Evolutionary conservation across 495 filamentous ascomycete genomes (phyloP).

Genomic region (Trichocladium uniseriatum): DNA sequence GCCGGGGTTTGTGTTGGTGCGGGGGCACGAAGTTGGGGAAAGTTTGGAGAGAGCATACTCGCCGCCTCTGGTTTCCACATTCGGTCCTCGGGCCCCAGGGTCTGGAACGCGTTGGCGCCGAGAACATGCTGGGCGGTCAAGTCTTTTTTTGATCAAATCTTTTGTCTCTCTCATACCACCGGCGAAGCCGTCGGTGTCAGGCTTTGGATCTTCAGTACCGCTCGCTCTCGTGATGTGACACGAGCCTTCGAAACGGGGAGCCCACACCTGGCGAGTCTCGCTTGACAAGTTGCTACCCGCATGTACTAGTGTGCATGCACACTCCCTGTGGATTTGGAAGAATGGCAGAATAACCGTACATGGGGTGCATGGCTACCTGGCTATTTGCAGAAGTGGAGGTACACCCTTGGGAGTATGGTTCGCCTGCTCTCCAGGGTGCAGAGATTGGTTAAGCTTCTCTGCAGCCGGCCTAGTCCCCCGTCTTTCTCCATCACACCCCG

Average conservation of each 20-base stretch:
- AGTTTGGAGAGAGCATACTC: slow-evolving; percentile 15
- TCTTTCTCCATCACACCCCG: background rate
- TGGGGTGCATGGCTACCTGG: too few species aligned
- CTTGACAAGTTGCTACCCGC: too few species aligned
- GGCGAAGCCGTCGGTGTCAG: background rate
- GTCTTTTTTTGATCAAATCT: too few species aligned
- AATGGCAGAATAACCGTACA: too few species aligned
- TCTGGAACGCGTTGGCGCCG: too few species aligned
- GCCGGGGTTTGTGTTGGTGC: background rate
- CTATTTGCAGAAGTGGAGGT: slow-evolving; percentile 25
- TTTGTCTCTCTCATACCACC: too few species aligned
- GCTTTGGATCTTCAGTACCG: background rate
- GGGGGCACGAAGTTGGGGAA: slow-evolving; percentile 22
- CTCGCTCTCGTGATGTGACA: too few species aligned
- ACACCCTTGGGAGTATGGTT: too few species aligned
- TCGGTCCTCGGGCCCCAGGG: background rate
- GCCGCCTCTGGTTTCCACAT: background rate
- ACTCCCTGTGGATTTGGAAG: too few species aligned
- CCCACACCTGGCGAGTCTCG: slow-evolving; percentile 13
- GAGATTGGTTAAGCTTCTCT: slow-evolving; percentile 23
- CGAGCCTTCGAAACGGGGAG: slow-evolving; percentile 19
- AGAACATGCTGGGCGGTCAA: too few species aligned
- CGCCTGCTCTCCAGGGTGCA: slow-evolving; percentile 9
- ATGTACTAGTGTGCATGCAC: too few species aligned
- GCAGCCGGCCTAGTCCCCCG: slow-evolving; percentile 5